Conservation (phyloP, 345 rosid genomes). For the Bretschneidera sinensis region DNA sequence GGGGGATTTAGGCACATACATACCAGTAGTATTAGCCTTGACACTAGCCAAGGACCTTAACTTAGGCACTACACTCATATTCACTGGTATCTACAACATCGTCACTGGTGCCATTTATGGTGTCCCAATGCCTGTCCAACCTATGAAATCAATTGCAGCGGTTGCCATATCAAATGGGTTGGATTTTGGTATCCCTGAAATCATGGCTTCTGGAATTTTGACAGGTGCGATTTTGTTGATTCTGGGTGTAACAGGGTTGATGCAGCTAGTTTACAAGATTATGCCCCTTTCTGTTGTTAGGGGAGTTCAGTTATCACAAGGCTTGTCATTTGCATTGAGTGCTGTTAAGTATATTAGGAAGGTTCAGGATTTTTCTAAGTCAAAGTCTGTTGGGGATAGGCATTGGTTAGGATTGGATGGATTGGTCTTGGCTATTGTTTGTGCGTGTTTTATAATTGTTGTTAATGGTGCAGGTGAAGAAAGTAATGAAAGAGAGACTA, state of each 20-base stretch:
- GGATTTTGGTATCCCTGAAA: conserved; percentile 64
- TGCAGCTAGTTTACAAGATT: conserved; percentile 57
- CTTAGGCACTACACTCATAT: conserved; percentile 71
- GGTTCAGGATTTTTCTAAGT: conserved; percentile 56
- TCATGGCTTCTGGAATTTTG: conserved; percentile 71
- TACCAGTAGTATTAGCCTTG: conserved; percentile 77
- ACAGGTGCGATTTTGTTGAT: conserved; percentile 62
- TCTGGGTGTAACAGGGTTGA: conserved; percentile 70
- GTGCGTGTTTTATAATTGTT: conserved; percentile 54
- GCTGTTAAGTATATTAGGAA: conserved; percentile 68
- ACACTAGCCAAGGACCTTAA: conserved; percentile 74
- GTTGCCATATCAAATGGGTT: conserved; percentile 50
- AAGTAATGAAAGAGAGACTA: conserved; percentile 18
- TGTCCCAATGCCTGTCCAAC: conserved; percentile 94
- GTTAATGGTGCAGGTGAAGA: conserved; percentile 64
- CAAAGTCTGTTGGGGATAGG: conserved; percentile 50
- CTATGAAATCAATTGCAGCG: conserved; percentile 82
- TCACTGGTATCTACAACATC: conserved; percentile 68
- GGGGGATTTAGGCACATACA: conserved; percentile 89
- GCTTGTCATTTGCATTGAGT: conserved; percentile 69
- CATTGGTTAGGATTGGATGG: conserved; percentile 83
- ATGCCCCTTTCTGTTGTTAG: conserved; percentile 70
- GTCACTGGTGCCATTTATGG: conserved; percentile 72
- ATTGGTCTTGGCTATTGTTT: conserved; percentile 55
- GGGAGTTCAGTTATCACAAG: conserved; percentile 85